Conservation (phyloP, 495 filamentous ascomycete species). For the Penicillium cosmopolitanum region DNA sequence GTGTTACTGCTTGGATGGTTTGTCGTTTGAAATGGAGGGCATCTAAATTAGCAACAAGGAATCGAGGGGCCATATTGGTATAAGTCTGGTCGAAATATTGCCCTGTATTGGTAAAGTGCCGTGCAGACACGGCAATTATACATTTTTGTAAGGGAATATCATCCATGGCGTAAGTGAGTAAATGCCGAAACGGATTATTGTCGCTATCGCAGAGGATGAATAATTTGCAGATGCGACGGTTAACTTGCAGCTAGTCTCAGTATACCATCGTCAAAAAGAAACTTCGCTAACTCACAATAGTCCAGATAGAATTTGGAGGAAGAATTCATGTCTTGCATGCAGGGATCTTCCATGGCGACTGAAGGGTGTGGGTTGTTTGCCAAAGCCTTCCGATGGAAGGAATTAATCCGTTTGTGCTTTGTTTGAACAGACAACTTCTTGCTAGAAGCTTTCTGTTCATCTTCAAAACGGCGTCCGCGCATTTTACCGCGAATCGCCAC, state of each 20-base stretch:
- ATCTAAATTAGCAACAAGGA: constrained; percentile 34
- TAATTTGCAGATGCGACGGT: constrained; percentile 43
- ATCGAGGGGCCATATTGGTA: constrained; percentile 1
- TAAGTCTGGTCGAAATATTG: neutral
- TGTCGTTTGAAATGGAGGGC: constrained; percentile 53
- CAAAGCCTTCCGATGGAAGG: neutral
- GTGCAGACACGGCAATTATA: neutral
- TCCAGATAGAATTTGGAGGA: neutral
- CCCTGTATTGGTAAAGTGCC: neutral
- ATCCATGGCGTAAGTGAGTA: constrained; percentile 48
- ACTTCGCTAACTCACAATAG: neutral
- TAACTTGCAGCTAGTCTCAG: neutral
- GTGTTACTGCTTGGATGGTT: constrained; percentile 48
- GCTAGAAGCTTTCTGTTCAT: neutral
- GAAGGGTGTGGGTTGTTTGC: neutral
- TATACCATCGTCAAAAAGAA: neutral
- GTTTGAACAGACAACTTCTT: neutral
- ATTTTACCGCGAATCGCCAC: constrained; percentile 47
- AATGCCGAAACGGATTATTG: constrained; percentile 55
- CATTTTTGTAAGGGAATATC: constrained; percentile 33
- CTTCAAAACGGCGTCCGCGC: constrained; percentile 11
- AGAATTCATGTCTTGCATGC: neutral
- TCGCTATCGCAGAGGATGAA: constrained; percentile 55
- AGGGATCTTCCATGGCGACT: neutral
- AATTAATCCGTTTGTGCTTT: neutral